Percentiles rank a stretch among this genome's conserved stretches.
Conservation (phyloP, 2,329 filamentous ascomycete genomes). For the Aspergillus latus region DNA sequence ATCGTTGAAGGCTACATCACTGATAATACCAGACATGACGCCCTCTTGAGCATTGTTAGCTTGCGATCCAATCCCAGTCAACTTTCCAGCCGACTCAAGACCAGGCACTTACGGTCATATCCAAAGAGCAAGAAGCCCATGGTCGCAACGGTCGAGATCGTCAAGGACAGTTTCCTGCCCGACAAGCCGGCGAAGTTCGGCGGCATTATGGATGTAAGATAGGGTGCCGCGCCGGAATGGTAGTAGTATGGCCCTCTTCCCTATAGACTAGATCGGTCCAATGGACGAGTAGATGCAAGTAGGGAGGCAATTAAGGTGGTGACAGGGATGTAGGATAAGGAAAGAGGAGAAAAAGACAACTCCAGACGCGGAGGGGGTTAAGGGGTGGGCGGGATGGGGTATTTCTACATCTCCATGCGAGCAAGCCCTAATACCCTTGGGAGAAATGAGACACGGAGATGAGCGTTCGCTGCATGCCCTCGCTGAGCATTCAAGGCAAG, state of each 20-base stretch:
- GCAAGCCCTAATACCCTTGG: slow-evolving; percentile 7
- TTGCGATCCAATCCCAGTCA: too few species aligned
- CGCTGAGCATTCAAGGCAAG: neutral
- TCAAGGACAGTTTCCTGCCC: slow-evolving; percentile 57
- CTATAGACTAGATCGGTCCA: neutral
- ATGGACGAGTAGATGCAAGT: neutral
- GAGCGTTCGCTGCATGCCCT: neutral
- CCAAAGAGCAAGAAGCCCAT: slow-evolving; percentile 63
- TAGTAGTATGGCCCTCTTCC: neutral
- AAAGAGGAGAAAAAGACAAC: slow-evolving; percentile 14
- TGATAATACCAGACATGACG: slow-evolving; percentile 43
- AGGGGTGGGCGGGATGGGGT: slow-evolving; percentile 23
- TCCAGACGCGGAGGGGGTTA: slow-evolving; percentile 20
- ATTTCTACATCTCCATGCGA: slow-evolving; percentile 28
- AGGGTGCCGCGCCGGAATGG: neutral
- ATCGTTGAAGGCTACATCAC: slow-evolving; percentile 32
- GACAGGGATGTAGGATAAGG: too few species aligned
- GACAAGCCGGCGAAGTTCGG: slow-evolving; percentile 60
- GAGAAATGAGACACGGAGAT: slow-evolving; percentile 25
- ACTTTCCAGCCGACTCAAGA: neutral
- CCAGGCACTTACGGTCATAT: slow-evolving; percentile 50
- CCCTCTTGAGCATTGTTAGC: slow-evolving; percentile 27
- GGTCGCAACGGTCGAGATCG: slow-evolving; percentile 63
- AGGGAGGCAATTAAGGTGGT: slow-evolving; percentile 7
- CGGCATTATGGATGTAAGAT: slow-evolving; percentile 43